Evolutionary conservation across 1,139 yeast species (phyloP).

Genomic region (Candida sanyaensis): DNA sequence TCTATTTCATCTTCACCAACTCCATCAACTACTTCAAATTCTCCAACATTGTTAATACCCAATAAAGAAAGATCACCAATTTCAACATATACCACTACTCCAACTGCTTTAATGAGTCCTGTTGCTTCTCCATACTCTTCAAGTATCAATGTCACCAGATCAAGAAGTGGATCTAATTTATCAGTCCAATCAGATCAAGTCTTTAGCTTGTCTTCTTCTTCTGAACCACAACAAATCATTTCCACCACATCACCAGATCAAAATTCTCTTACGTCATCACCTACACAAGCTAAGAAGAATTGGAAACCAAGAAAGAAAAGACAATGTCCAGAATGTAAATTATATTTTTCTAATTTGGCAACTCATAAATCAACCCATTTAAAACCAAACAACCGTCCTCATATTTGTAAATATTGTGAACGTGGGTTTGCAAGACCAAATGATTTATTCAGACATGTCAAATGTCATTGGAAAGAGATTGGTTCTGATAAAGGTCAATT

Average conservation of each 20-base stretch:
- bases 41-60: slow-evolving; percentile 13
- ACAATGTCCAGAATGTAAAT: slow-evolving; percentile 81
- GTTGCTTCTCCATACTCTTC: slow-evolving; percentile 13
- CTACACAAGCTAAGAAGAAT: slow-evolving; percentile 15
- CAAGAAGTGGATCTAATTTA: slow-evolving; percentile 14
- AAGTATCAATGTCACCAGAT: slow-evolving; percentile 4
- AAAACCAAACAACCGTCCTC: slow-evolving; percentile 74
- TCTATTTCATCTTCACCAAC: slow-evolving; percentile 4
- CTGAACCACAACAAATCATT: neutral
- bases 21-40: slow-evolving; percentile 7
- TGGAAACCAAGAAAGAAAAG: slow-evolving; percentile 70
- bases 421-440: slow-evolving; percentile 89
- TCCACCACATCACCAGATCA: slow-evolving; percentile 7
- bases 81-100: slow-evolving; percentile 1
- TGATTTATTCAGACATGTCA: slow-evolving; percentile 80
- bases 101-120: slow-evolving; percentile 10
- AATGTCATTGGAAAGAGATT: slow-evolving; percentile 76
- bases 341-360: slow-evolving; percentile 76
- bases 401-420: slow-evolving; percentile 71
- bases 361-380: slow-evolving; percentile 85
- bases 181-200: slow-evolving; percentile 6
- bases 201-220: neutral
- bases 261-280: slow-evolving; percentile 8
- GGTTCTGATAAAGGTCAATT: slow-evolving; percentile 53
- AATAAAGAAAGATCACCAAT: neutral